Percentiles rank a stretch among this genome's conserved stretches.
Evolutionary conservation across 305 asterid genomes (phyloP).

Genomic region (Solanum hybrid): DNA sequence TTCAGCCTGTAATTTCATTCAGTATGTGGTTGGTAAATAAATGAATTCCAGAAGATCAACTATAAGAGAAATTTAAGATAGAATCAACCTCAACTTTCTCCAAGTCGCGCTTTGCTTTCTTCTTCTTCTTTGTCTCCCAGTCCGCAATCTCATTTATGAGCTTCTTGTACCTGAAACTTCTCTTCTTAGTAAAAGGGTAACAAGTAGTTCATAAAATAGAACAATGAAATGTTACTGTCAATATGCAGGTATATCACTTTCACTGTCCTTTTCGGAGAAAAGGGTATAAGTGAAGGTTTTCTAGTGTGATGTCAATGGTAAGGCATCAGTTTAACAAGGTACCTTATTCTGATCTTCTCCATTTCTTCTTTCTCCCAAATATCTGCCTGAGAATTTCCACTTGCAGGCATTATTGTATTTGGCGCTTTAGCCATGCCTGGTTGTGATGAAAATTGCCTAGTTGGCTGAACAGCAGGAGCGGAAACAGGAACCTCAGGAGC

Average conservation of each 20-base stretch:
- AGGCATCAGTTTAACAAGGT: background rate
- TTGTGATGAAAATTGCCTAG: slow-evolving; percentile 5
- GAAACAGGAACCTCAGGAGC: slow-evolving; percentile 21
- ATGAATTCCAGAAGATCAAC: background rate
- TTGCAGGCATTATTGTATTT: slow-evolving; percentile 26
- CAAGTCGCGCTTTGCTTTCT: slow-evolving; percentile 36
- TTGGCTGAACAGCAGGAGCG: slow-evolving; percentile 14
- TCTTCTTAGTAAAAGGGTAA: slow-evolving; percentile 9
- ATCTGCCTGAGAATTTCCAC: slow-evolving; percentile 46
- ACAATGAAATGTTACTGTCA: background rate
- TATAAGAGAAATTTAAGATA: background rate
- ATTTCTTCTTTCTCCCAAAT: slow-evolving; percentile 65
- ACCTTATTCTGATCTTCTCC: slow-evolving; percentile 62
- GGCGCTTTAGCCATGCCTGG: slow-evolving; percentile 16
- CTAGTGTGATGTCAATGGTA: background rate
- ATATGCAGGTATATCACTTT: background rate
- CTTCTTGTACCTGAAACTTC: slow-evolving; percentile 58
- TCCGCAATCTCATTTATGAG: slow-evolving; percentile 32
- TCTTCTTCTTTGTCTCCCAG: slow-evolving; percentile 71
- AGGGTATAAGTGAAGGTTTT: background rate
- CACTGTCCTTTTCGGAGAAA: background rate
- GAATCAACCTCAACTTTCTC: slow-evolving; percentile 48
- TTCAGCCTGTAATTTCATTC: slow-evolving; percentile 2
- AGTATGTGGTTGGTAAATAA: background rate
- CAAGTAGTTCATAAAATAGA: background rate